phyloP scores from a whole-genome alignment of 352 stramenopile species.

The Peronospora destructor region DNA sequence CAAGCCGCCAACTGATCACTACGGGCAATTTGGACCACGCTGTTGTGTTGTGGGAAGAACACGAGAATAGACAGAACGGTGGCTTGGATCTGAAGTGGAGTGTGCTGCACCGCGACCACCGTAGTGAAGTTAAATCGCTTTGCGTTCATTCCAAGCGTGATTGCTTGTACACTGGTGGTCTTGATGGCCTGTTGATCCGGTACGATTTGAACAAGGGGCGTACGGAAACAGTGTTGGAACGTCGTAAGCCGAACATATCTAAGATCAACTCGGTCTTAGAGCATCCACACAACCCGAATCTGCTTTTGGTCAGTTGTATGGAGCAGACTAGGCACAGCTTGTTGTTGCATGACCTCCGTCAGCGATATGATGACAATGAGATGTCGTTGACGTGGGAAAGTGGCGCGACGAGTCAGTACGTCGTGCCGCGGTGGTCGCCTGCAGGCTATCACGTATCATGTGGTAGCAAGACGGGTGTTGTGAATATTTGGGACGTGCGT shows the following conservation, averaged over 20 bases:
- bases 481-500: constrained; percentile 77
- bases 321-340: constrained; percentile 60
- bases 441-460: constrained; percentile 65
- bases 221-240: constrained; percentile 49
- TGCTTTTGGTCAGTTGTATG: constrained; percentile 71
- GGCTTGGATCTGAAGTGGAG: constrained; percentile 53
- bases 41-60: constrained; percentile 71
- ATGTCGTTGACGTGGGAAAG: constrained; percentile 71
- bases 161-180: constrained; percentile 56
- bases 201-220: constrained; percentile 57
- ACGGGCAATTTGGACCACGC: constrained; percentile 63
- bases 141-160: constrained; percentile 73
- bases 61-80: constrained; percentile 26
- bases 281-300: constrained; percentile 75
- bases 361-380: constrained; percentile 36
- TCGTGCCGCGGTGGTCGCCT: constrained; percentile 75
- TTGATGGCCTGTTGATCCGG: constrained; percentile 63
- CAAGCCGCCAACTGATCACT: constrained; percentile 52
- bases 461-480: constrained; percentile 52
- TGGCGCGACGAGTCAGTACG: constrained; percentile 75
- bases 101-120: constrained; percentile 66
- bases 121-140: constrained; percentile 66
- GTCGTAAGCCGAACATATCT: constrained; percentile 65
- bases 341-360: constrained; percentile 65
- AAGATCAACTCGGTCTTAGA: constrained; percentile 83